Percentiles rank a stretch among this genome's conserved stretches.
Evolutionary conservation across 2,329 filamentous ascomycete species (phyloP).

Genomic region (Cadophora luteo-olivacea): DNA sequence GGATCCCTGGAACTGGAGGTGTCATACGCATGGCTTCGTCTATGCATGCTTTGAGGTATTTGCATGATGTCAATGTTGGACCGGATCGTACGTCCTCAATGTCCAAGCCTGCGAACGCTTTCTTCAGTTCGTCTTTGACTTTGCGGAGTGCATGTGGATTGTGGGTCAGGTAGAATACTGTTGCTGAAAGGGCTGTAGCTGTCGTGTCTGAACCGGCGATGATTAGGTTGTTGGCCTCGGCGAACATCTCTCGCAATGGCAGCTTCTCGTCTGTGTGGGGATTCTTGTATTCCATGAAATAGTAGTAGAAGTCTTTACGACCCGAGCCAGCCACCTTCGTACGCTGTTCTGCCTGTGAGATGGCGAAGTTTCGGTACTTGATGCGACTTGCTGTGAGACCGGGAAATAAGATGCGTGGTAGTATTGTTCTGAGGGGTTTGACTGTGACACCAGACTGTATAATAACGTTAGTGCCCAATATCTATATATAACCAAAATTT

Average conservation of each 20-base stretch:
- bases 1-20: constrained; percentile 37
- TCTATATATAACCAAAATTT: not conserved
- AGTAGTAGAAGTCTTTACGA: constrained; percentile 77
- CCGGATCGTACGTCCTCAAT: not conserved
- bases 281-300: constrained; percentile 73
- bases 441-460: not conserved
- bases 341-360: constrained; percentile 54
- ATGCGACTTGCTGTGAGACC: not conserved
- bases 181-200: constrained; percentile 46
- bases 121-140: not conserved
- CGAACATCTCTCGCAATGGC: constrained; percentile 43
- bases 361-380: constrained; percentile 4
- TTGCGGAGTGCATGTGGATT: constrained; percentile 34
- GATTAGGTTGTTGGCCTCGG: constrained; percentile 32
- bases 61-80: not conserved
- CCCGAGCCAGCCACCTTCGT: constrained; percentile 64
- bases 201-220: constrained; percentile 48
- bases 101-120: not conserved
- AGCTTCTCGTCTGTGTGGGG: constrained; percentile 64
- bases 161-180: constrained; percentile 48
- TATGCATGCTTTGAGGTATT: constrained; percentile 52
- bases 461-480: not conserved
- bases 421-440: not conserved
- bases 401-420: constrained; percentile 1
- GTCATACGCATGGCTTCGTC: constrained; percentile 44